Evolutionary conservation across 2,329 filamentous ascomycete genomes (phyloP), one percentile per base, ranked within the genome.

Genomic region (Herpotrichia juniperi): DNA sequence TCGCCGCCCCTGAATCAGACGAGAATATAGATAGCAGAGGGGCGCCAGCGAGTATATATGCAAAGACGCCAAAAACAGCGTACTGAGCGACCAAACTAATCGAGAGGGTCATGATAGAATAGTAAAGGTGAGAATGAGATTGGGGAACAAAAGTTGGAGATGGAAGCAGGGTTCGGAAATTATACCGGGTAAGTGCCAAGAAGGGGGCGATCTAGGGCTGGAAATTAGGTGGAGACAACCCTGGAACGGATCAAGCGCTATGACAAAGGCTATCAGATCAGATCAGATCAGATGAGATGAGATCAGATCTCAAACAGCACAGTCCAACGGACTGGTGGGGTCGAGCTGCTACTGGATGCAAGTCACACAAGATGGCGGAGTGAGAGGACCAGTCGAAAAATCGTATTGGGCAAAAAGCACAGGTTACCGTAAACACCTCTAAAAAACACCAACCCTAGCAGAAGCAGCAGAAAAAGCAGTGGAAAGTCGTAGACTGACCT

Each of bases 11-110:
- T 12, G 16, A 5, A 17, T 37, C 30, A 14, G 54, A 24, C 8
- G 58, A 57, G 19, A 69, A 52, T 22, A 61, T 42, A 30, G 58
- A 53, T 2, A 58, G 58, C 10, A 73, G 46, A 16, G 72, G 72
- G 44, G 72, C 72, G 24, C 72, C 72, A 1, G 66, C 71, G n/a
- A 75, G 56, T 7, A 75, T 50, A 44, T 74, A 74, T 11, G 54
- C 67, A 8, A 71, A 22, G 14, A 65, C 49, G 7, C 51, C 63
- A 10, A 74, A 46, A 21, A 74, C 52, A 1, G 53, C 56, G 46
- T 72, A 74, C 35, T 74, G 69, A 8, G 71, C 12, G 37, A 70
- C 19, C n/a, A 64, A 48, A n/a, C 48, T 51, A 30, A 55, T 42
- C 42, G 50, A 46, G 42, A 22, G 25, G 11, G 39, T 3, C 40